Percentiles rank a stretch among this genome's conserved stretches.
Evolutionary conservation across 371 early-diverging fungal species (phyloP).

Genomic region (Nematocida sp.): DNA sequence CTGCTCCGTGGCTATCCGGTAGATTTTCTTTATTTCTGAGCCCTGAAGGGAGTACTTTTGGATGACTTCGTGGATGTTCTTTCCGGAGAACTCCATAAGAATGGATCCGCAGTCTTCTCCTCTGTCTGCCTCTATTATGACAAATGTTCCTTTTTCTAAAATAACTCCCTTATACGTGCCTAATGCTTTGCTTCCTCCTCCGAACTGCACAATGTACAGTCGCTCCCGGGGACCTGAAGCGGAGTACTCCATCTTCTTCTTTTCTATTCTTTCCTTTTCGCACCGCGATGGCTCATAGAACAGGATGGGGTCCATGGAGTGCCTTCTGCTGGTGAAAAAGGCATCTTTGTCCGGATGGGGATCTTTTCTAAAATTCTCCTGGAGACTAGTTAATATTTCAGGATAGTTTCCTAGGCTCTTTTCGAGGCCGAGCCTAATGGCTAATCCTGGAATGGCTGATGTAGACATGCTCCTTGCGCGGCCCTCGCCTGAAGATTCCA

Average conservation of each 20-base stretch:
- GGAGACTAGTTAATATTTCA: neutral
- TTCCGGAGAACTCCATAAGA: conserved; percentile 33
- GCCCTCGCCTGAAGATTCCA: conserved; percentile 26
- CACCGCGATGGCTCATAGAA: conserved; percentile 1
- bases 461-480: conserved; percentile 48
- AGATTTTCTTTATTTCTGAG: conserved; percentile 60
- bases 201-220: conserved; percentile 65
- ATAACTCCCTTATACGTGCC: conserved; percentile 31
- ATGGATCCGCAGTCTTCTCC: conserved; percentile 67
- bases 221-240: neutral
- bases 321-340: conserved; percentile 14
- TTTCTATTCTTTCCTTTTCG: neutral
- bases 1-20: conserved; percentile 58
- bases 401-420: conserved; percentile 1
- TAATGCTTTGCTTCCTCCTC: conserved; percentile 56
- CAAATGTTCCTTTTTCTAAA: conserved; percentile 56
- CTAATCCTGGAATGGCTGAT: conserved; percentile 18
- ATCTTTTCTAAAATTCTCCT: neutral
- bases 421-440: conserved; percentile 21
- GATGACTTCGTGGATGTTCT: conserved; percentile 46
- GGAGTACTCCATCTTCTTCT: neutral
- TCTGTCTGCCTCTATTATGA: conserved; percentile 67
- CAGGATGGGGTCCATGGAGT: conserved; percentile 36
- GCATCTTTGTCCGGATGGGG: conserved; percentile 19
- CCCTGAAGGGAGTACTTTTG: conserved; percentile 55